Base-by-base conservation (phyloP, 2,329 filamentous ascomycete genomes). In the Helotiales sp. region DNA sequence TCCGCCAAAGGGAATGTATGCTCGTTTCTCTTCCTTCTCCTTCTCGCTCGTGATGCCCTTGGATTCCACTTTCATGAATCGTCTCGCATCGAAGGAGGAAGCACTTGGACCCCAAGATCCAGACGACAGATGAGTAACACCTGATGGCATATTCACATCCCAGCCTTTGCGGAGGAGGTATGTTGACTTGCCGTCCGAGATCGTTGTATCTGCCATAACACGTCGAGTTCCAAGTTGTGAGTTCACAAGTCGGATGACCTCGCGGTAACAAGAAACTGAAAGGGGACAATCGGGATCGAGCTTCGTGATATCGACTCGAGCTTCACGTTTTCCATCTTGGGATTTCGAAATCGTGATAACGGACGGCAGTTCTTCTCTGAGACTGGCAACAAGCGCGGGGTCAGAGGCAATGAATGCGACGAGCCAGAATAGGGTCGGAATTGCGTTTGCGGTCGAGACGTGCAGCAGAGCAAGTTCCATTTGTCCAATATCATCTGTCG, bases 71-170 rank as follows among this genome's bases (percentile, higher is more conserved):
- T 71, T 65, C 0, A 81, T 61, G 71, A 84, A 84, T 22, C 82
- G 79, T 22, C 69, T 61, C 0, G 81, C 76, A 40, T 82, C 79
- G 74, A 84, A 85, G 0, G 65, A 63, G 1, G 69, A 70, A 0
- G 75, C 80, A 58, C 82, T 78, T 1, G 77, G 71, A 6, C 82
- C 82, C 82, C 82, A 84, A 50, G 82, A 76, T 0, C 73, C 70
- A 8, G 69, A 49, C 32, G 81, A 76, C 2, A 75, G 69, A 66
- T 85, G 82, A 26, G 82, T 75, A 3, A 82, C 77, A 15, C 78
- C 78, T 26, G 80, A 78, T 1, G 79, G 77, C 47, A 84, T 80
- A 66, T 83, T 80, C 1, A 84, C 75, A 5, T 83, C 71, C 6
- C 75, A 74, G 28, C 76, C 78, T 62, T 80, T 80, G 40, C 78